These are phyloP conservation scores for Pythium insidiosum DNA, from an alignment of 352 stramenopile genomes.

Conservation along the genomic window DNA sequence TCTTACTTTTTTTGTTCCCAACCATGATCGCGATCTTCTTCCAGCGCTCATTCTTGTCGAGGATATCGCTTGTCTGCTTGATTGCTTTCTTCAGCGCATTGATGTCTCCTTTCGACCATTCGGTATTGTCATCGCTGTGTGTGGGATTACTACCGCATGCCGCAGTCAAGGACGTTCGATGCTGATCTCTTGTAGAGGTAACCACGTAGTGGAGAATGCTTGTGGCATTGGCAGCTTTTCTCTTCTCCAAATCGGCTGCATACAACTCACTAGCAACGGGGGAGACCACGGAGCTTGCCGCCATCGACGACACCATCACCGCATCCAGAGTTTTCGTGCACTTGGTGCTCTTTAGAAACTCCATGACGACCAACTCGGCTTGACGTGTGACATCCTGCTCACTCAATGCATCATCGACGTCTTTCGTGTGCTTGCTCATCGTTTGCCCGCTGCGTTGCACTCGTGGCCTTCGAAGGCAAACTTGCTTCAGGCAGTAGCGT, in stretches of 20 bases:
- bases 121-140: no score
- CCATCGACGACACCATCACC: slow-evolving; percentile 27
- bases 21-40: slow-evolving; percentile 54
- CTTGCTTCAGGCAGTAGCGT: no score
- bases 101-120: slow-evolving; percentile 56
- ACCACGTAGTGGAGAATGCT: slow-evolving; percentile 49
- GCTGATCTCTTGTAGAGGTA: slow-evolving; percentile 3
- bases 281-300: slow-evolving; percentile 6
- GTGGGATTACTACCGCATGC: no score
- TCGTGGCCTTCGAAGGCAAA: no score
- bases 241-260: slow-evolving; percentile 35
- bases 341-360: slow-evolving; percentile 55
- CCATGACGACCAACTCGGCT: slow-evolving; percentile 60
- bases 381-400: slow-evolving; percentile 38
- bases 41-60: slow-evolving; percentile 72
- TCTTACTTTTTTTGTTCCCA: slow-evolving; percentile 58
- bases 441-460: no score
- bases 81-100: slow-evolving; percentile 57
- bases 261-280: slow-evolving; percentile 40
- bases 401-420: not conserved
- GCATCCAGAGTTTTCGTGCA: slow-evolving; percentile 45
- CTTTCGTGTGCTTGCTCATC: slow-evolving; percentile 18
- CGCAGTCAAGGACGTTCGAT: no score
- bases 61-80: slow-evolving; percentile 46
- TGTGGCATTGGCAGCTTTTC: slow-evolving; percentile 21